A percentile compares a stretch with the other conserved stretches of the same genome.
These are phyloP conservation scores for Mycena sp. DNA, from an alignment of 1,284 basidiomycete species.

Conservation along the genomic window DNA sequence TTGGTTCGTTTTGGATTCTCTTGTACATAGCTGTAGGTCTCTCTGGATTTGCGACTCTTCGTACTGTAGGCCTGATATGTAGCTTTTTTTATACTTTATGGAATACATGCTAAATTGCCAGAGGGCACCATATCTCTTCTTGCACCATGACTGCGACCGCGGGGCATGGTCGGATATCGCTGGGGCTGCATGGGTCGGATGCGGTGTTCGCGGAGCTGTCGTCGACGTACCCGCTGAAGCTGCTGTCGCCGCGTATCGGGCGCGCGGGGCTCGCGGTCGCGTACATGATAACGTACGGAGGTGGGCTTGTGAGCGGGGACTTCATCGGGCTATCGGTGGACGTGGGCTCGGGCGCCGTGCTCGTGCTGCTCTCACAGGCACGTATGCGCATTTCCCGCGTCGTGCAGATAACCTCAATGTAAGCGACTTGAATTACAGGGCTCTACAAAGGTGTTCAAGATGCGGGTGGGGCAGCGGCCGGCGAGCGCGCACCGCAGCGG, in stretches of 20 bases:
- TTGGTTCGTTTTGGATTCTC: slow-evolving; percentile 26
- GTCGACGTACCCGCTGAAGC: slow-evolving; percentile 91
- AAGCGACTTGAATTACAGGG: slow-evolving; percentile 68
- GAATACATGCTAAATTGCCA: slow-evolving; percentile 26
- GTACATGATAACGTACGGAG: slow-evolving; percentile 92
- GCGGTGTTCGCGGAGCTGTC: slow-evolving; percentile 80
- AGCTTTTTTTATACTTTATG: slow-evolving; percentile 24
- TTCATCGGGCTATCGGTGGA: slow-evolving; percentile 70
- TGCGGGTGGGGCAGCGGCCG: slow-evolving; percentile 56
- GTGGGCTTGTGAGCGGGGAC: slow-evolving; percentile 94
- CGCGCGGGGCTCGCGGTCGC: slow-evolving; percentile 65
- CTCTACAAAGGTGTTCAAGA: slow-evolving; percentile 94
- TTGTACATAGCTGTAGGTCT: slow-evolving; percentile 28
- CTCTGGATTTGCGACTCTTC: slow-evolving; percentile 19
- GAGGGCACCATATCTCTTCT: neutral
- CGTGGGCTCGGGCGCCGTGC: slow-evolving; percentile 62
- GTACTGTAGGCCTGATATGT: slow-evolving; percentile 30
- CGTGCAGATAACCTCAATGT: neutral
- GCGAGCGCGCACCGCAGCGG: slow-evolving; percentile 38
- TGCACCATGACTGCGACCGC: slow-evolving; percentile 28
- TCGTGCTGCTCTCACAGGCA: slow-evolving; percentile 87
- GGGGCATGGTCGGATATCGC: slow-evolving; percentile 65
- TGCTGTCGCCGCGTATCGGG: slow-evolving; percentile 73
- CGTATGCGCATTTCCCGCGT: slow-evolving; percentile 35
- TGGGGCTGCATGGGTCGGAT: slow-evolving; percentile 60